These are phyloP conservation scores for Plantago elongata DNA, from an alignment of 257 asterid species.

Conservation along the genomic window DNA sequence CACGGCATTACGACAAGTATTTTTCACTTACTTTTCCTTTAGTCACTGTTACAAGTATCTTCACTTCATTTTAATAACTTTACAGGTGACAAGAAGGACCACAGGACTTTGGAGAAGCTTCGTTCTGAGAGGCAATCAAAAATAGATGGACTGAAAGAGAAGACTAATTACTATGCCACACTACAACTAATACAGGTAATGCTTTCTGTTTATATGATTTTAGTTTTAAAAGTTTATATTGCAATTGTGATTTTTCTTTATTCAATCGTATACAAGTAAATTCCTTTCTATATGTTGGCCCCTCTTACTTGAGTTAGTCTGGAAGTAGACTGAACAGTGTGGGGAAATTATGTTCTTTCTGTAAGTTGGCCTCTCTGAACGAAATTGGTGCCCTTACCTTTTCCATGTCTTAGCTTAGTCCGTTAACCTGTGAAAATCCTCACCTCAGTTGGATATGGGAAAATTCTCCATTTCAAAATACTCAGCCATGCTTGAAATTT, in stretches of 20 bases:
- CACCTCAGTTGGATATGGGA: too few species aligned
- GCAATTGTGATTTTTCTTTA: neutral
- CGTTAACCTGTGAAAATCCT: too few species aligned
- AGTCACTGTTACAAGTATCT: slow-evolving; percentile 12
- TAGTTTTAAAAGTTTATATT: neutral
- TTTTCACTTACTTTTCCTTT: neutral
- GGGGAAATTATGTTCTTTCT: too few species aligned
- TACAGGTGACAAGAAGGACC: slow-evolving; percentile 76
- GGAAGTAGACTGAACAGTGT: too few species aligned
- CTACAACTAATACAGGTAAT: slow-evolving; percentile 90
- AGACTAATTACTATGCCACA: slow-evolving; percentile 72
- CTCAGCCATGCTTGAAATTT: too few species aligned
- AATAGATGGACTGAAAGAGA: slow-evolving; percentile 91
- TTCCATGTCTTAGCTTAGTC: too few species aligned
- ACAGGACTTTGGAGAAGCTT: slow-evolving; percentile 67
- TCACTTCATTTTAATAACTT: neutral
- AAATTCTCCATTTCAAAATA: too few species aligned
- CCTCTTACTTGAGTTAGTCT: too few species aligned
- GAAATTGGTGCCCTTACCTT: too few species aligned
- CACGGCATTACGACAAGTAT: neutral
- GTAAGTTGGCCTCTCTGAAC: neutral
- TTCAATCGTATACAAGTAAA: neutral
- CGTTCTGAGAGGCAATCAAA: slow-evolving; percentile 85
- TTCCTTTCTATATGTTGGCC: neutral
- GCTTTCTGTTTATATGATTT: slow-evolving; percentile 8